Evolutionary conservation across 768 basidiomycete genomes (phyloP).

Genomic region (Lentinus tigrinus): DNA sequence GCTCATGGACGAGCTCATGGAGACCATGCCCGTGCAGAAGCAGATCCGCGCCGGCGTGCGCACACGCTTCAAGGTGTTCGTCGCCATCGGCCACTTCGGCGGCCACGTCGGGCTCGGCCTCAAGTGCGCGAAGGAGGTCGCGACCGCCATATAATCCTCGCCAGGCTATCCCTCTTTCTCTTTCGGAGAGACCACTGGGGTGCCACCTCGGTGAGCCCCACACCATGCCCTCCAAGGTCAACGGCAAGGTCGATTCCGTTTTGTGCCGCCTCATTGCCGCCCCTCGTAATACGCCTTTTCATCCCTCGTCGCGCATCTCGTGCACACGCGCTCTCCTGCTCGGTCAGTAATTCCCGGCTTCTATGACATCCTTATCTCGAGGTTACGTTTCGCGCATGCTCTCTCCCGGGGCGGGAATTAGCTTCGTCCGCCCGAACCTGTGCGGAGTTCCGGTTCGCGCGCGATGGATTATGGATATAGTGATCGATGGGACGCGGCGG

Average conservation of each 20-base stretch:
- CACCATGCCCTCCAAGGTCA: conserved; percentile 98
- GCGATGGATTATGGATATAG: too few species aligned
- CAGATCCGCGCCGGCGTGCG: conserved; percentile 99
- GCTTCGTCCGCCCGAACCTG: too few species aligned
- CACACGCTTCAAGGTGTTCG: conserved; percentile 99
- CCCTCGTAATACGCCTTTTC: conserved; percentile 97
- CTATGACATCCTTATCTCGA: too few species aligned
- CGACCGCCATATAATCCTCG: conserved; percentile 99
- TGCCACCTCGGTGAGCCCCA: conserved; percentile 97
- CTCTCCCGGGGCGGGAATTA: too few species aligned
- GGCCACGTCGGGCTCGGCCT: conserved; percentile 99
- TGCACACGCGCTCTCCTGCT: too few species aligned
- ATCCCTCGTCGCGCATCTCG: too few species aligned
- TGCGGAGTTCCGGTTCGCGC: too few species aligned
- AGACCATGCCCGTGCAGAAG: conserved; percentile 99
- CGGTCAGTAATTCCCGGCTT: too few species aligned
- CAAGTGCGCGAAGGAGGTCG: conserved; percentile 99
- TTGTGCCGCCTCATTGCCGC: conserved; percentile 99
- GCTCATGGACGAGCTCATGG: conserved; percentile 99
- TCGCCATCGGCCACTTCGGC: conserved; percentile 98
- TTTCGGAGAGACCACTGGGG: conserved; percentile 99
- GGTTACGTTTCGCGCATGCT: too few species aligned
- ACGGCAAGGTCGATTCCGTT: conserved; percentile 98
- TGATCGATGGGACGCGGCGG: too few species aligned
- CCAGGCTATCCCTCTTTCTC: conserved; percentile 96